Base-by-base conservation (phyloP, 2,329 filamentous ascomycete genomes). In the Scedosporium boydii region DNA sequence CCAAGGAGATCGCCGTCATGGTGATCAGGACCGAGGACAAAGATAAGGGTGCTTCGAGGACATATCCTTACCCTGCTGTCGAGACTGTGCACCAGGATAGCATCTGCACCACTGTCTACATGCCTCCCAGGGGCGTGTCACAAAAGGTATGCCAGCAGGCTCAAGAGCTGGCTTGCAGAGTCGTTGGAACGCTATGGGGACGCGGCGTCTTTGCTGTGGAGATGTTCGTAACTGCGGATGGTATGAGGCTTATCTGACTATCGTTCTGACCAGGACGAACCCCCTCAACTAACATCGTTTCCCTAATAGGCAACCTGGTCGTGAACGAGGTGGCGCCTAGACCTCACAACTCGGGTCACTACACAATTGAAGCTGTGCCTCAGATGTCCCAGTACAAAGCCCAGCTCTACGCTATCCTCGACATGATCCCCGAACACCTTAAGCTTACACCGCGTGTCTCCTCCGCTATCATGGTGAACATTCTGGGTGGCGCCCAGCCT, bases 181-280 rank as follows among this genome's bases (percentile, higher is more conserved):
- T 95, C 10, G 86, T 97, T 23, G 82, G 84, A 51, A 88, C 85
- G 60, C 88, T 99, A 62, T 87, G 87, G 78, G 95, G 95, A 60
- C 88, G 95, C 65, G 95, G 95, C 66, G 90, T 96, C 38, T 99
- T 97, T 74, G 95, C 93, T 0, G 93, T 98, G 0, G 95, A 99
- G 76, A 90, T 98, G 86, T 99, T 99, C 76, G 76, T 98, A 3
- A 82, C 93, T 10, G 77, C 86, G 58, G 86, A 95, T 68, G 85
- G 86, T 77, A 77, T 68, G 71, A 67, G 18, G 23, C 42, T 65
- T 51, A 7, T 27, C 42, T 34, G 29, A 9, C 29, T 34, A 9
- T 34, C 29, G 6, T 34, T 34, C 29, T 34, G 29, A 34, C 29
- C 29, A 34, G 7, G 29, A 34, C 29, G 29, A 34, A 34, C 29